A percentile compares a stretch with the other conserved stretches of the same genome.
phyloP scores from a whole-genome alignment of 352 stramenopile species.

The Globisporangium acanthophoron region DNA sequence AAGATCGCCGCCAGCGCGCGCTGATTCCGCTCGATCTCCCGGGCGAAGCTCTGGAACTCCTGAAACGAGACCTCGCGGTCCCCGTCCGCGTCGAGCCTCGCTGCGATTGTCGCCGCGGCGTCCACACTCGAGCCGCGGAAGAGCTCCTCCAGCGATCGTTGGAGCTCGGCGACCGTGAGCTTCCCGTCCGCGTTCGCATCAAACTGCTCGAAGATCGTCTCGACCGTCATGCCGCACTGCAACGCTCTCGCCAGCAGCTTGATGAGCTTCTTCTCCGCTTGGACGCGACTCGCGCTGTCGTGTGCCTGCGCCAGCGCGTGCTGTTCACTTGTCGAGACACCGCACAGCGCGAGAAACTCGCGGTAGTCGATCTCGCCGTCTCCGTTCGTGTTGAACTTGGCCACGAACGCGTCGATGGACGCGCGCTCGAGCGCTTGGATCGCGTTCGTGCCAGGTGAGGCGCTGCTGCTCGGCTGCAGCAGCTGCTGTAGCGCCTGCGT shows the following conservation, averaged over 20 bases:
- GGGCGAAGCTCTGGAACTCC: slow-evolving; percentile 58
- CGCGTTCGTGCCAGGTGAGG: slow-evolving; percentile 1
- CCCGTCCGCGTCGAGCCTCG: slow-evolving; percentile 51
- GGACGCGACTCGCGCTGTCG: slow-evolving; percentile 11
- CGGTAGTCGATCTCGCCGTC: slow-evolving; percentile 58
- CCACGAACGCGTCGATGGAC: slow-evolving; percentile 32
- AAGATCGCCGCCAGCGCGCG: slow-evolving; percentile 20
- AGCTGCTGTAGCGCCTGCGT: slow-evolving; percentile 43
- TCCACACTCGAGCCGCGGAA: slow-evolving; percentile 35
- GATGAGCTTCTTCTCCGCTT: slow-evolving; percentile 51
- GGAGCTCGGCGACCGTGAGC: slow-evolving; percentile 55
- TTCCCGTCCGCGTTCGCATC: slow-evolving; percentile 54
- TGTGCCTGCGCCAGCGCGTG: slow-evolving; percentile 18
- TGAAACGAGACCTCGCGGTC: slow-evolving; percentile 44
- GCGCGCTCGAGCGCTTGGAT: slow-evolving; percentile 40
- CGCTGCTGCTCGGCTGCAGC: slow-evolving; percentile 15
- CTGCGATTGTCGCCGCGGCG: slow-evolving; percentile 23
- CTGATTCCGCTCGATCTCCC: slow-evolving; percentile 34
- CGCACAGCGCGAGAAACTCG: slow-evolving; percentile 60
- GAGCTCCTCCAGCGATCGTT: slow-evolving; percentile 41
- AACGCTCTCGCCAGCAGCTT: slow-evolving; percentile 54
- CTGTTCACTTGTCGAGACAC: slow-evolving; percentile 13
- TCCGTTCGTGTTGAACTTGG: slow-evolving; percentile 54
- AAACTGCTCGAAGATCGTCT: slow-evolving; percentile 76
- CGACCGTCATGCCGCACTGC: slow-evolving; percentile 33